Evolutionary conservation across 768 basidiomycete genomes (phyloP).

Genomic region (Tephrocybe sp.): DNA sequence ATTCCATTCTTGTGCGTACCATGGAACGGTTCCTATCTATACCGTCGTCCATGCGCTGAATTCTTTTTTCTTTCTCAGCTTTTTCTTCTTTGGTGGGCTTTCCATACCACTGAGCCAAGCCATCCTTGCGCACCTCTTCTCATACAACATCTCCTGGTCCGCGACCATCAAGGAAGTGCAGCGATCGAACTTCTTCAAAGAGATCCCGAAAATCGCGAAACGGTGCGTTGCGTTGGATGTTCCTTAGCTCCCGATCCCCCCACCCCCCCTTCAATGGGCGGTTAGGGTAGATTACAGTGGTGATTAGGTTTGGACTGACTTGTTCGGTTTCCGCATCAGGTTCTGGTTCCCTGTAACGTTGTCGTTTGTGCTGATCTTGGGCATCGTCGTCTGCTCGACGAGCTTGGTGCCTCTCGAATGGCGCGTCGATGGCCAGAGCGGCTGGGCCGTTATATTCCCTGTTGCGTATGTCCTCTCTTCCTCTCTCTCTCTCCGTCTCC

Average conservation of each 20-base stretch:
- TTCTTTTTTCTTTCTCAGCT: constrained; percentile 35
- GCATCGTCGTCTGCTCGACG: constrained; percentile 55
- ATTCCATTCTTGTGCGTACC: constrained; percentile 71
- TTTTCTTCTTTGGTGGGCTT: constrained; percentile 79
- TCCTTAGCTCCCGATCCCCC: constrained; percentile 33
- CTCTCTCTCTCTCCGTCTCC: background rate
- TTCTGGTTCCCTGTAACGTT: constrained; percentile 59
- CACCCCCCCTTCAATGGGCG: constrained; percentile 19
- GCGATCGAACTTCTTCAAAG: constrained; percentile 86
- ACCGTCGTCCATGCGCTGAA: background rate
- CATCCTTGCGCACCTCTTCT: constrained; percentile 64
- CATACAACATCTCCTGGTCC: constrained; percentile 56
- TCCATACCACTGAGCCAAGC: constrained; percentile 70
- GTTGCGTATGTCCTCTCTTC: constrained; percentile 40
- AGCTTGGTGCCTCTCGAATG: constrained; percentile 54
- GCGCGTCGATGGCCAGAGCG: constrained; percentile 44
- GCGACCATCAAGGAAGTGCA: constrained; percentile 81
- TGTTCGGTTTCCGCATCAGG: constrained; percentile 35
- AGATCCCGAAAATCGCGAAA: constrained; percentile 80
- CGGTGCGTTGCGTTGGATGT: constrained; percentile 51
- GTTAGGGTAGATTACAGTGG: too few relatives aligned
- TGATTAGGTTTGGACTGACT: background rate
- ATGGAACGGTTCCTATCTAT: constrained; percentile 5
- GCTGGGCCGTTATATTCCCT: constrained; percentile 80
- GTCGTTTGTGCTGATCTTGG: constrained; percentile 55